Base-by-base conservation (phyloP, 129 eudicot species). In the Logfia minima region DNA sequence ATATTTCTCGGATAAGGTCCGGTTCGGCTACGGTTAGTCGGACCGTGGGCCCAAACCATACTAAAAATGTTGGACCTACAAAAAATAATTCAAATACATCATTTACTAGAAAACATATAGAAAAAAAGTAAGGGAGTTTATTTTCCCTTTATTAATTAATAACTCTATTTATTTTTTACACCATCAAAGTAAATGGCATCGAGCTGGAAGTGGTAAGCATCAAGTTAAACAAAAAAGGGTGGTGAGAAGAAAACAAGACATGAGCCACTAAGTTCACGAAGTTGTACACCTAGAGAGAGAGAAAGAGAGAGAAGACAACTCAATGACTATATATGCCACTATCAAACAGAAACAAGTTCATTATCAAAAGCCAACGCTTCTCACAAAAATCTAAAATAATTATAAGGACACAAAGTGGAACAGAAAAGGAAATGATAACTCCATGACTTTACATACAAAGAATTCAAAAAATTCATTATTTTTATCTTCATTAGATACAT, bases 11-110 rank as follows among this genome's bases (percentile, higher is more conserved):
- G 35, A 93, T 89, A 0, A 90, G 90, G 71, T 90, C 92, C 0
- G 98, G 98, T 73, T 93, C 98, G 63, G 98, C 90, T 3, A 93
- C 88, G 0, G 96, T 89, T 5, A 93, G 81, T 0, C 98, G 88
- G 62, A 82, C 83, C 6, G 97, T 93, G n/a, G 97, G 90, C 45
- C 98, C 98, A 74, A 93, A 93, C 98, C 98, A 93, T 53, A 93
- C 87, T 18, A 93, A 68, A 88, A 93, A 93, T 31, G 92, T 93
- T 55, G 96, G 84, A 58, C 98, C 98, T 93, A 77, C 29, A 56
- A 34, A 55, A 41, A 37, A 43, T 35, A 39, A 74, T 53, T 31
- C 6, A 74, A 74, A 53, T 59, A 4, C 16, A 62, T 78, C 52
- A 79, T 39, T 45, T 52, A 79, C 34, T 34, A 60, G 43, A 76